Percentiles rank a stretch among this genome's conserved stretches.
phyloP scores from a whole-genome alignment of 2,329 filamentous ascomycete species.

The Aspergillus sp. region DNA sequence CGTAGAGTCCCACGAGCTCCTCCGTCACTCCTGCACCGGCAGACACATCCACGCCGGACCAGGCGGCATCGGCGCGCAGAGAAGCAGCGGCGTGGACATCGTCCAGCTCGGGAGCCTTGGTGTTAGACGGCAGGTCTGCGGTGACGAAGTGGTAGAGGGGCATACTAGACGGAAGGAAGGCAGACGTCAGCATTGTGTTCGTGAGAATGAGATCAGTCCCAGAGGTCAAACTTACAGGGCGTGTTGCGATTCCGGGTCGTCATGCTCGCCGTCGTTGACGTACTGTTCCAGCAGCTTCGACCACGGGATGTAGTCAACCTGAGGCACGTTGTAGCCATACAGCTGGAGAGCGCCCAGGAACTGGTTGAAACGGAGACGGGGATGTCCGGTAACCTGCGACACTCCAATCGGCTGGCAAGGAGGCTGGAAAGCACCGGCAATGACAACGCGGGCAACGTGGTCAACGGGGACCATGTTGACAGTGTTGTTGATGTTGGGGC shows the following conservation, averaged over 20 bases:
- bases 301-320: constrained; percentile 69
- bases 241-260: constrained; percentile 61
- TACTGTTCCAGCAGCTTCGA: constrained; percentile 64
- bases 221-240: constrained; percentile 52
- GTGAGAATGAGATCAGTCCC: not conserved
- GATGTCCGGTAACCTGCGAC: constrained; percentile 75
- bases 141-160: constrained; percentile 73
- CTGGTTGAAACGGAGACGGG: constrained; percentile 72
- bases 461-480: constrained; percentile 87
- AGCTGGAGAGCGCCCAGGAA: constrained; percentile 68
- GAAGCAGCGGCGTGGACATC: constrained; percentile 66
- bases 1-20: constrained; percentile 62
- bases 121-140: constrained; percentile 66
- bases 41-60: constrained; percentile 58
- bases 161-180: constrained; percentile 41
- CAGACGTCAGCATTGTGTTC: constrained; percentile 1
- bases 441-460: constrained; percentile 77
- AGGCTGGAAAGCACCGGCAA: constrained; percentile 68
- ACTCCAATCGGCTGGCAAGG: constrained; percentile 57
- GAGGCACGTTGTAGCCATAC: constrained; percentile 70
- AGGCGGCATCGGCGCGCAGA: constrained; percentile 60
- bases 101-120: constrained; percentile 70
- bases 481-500: constrained; percentile 78
- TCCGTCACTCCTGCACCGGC: constrained; percentile 56
- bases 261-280: constrained; percentile 56